A percentile compares a stretch with the other conserved stretches of the same genome.
Evolutionary conservation across 306 rosid species (phyloP).

Genomic region (Medicago arabica): DNA sequence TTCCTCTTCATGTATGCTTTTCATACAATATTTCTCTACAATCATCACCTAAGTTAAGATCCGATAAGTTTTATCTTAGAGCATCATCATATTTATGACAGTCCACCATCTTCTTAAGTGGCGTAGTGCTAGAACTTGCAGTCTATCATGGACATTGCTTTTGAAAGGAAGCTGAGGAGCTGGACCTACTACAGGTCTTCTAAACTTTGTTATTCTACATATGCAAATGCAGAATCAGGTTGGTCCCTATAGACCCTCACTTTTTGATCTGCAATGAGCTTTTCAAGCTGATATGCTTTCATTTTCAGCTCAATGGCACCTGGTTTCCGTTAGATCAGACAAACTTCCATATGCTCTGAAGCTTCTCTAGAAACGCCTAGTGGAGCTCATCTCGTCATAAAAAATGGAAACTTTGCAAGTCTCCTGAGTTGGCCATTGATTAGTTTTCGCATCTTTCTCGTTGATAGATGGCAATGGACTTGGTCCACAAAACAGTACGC

Average conservation of each 20-base stretch:
- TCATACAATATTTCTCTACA: conserved; percentile 84
- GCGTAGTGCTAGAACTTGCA: conserved; percentile 53
- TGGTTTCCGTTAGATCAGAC: conserved; percentile 71
- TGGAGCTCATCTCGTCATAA: background rate
- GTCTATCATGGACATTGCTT: conserved; percentile 38
- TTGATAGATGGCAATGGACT: background rate
- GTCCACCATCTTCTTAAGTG: conserved; percentile 43
- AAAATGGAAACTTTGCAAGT: background rate
- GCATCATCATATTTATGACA: conserved; percentile 56
- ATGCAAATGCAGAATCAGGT: conserved; percentile 63
- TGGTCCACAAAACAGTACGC: background rate
- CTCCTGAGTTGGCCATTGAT: background rate
- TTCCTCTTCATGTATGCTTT: conserved; percentile 80
- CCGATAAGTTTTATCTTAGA: conserved; percentile 60
- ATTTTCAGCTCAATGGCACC: conserved; percentile 82
- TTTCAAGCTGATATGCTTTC: conserved; percentile 89
- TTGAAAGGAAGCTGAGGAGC: conserved; percentile 57
- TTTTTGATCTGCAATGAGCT: conserved; percentile 93
- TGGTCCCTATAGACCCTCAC: conserved; percentile 82
- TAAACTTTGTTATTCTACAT: background rate
- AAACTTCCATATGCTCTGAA: conserved; percentile 61
- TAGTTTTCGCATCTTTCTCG: background rate
- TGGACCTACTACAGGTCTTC: conserved; percentile 46
- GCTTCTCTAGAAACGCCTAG: background rate
- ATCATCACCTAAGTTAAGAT: conserved; percentile 57